Percentiles rank a stretch among this genome's conserved stretches.
phyloP scores from a whole-genome alignment of 345 rosid species.

The Gossypium australe region DNA sequence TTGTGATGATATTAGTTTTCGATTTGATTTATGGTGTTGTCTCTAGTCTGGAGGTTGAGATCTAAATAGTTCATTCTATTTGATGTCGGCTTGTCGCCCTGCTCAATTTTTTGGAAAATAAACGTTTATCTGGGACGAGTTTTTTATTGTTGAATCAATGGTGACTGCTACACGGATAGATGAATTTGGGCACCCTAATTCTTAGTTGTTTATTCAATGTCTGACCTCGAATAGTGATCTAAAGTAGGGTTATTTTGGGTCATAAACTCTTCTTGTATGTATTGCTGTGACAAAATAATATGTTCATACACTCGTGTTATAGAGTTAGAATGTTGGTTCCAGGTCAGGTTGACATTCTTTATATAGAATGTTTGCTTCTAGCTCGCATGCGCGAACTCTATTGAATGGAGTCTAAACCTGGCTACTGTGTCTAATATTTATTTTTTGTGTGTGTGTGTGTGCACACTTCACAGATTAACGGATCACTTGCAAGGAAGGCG shows the following conservation, averaged over 20 bases:
- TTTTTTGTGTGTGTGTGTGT: no score
- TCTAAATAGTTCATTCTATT: neutral
- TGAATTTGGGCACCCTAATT: neutral
- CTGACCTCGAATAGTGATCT: neutral
- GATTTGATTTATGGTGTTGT: neutral
- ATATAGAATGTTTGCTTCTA: neutral
- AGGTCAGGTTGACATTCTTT: neutral
- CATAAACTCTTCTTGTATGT: neutral
- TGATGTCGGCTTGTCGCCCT: neutral
- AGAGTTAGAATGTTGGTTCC: neutral
- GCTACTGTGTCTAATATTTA: neutral
- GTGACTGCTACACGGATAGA: neutral
- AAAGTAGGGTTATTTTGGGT: neutral
- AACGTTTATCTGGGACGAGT: neutral
- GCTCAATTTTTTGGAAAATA: neutral
- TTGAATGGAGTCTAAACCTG: neutral
- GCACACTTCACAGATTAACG: conserved; percentile 39
- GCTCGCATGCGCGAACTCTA: neutral
- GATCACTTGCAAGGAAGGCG: conserved; percentile 70
- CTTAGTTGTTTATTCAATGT: neutral
- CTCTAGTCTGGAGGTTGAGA: neutral
- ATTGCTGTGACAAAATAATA: neutral
- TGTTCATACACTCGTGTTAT: neutral
- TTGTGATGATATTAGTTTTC: neutral
- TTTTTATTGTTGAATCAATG: neutral